A percentile compares a stretch with the other conserved stretches of the same genome.
Evolutionary conservation across 1,139 yeast species (phyloP).

Genomic region (Protomyces arabidopsidicola): DNA sequence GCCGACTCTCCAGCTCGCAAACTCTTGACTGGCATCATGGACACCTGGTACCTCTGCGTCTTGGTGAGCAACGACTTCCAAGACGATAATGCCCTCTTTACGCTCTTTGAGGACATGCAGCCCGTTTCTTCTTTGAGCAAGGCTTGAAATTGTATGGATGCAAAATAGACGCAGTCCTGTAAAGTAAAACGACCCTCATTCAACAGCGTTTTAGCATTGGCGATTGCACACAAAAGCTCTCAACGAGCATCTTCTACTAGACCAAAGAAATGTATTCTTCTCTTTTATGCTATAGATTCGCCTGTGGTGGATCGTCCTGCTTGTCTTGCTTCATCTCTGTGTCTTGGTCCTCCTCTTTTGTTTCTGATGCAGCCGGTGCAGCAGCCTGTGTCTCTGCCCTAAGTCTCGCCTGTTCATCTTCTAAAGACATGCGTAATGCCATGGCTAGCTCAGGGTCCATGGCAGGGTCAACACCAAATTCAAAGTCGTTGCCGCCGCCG

Average conservation of each 20-base stretch:
- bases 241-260: background rate
- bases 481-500: conserved; percentile 50
- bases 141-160: background rate
- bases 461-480: conserved; percentile 73
- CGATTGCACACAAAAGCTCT: background rate
- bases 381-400: conserved; percentile 4
- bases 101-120: conserved; percentile 14
- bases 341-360: background rate
- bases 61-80: conserved; percentile 80
- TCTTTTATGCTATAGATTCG: background rate
- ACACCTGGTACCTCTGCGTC: conserved; percentile 70
- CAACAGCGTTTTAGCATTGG: background rate
- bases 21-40: conserved; percentile 51
- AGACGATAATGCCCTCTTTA: conserved; percentile 17
- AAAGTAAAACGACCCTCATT: background rate
- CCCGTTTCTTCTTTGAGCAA: background rate
- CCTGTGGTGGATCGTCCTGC: background rate
- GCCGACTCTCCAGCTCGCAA: conserved; percentile 39
- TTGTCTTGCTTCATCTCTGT: background rate
- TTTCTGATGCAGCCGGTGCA: background rate
- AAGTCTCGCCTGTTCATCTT: conserved; percentile 75
- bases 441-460: conserved; percentile 97
- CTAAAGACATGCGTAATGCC: conserved; percentile 80
- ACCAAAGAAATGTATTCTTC: too few species aligned
- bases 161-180: background rate